Evolutionary conservation across 139 green algal genomes (phyloP), one percentile per base, ranked within the genome.

Genomic region (Gonium pectorale): DNA sequence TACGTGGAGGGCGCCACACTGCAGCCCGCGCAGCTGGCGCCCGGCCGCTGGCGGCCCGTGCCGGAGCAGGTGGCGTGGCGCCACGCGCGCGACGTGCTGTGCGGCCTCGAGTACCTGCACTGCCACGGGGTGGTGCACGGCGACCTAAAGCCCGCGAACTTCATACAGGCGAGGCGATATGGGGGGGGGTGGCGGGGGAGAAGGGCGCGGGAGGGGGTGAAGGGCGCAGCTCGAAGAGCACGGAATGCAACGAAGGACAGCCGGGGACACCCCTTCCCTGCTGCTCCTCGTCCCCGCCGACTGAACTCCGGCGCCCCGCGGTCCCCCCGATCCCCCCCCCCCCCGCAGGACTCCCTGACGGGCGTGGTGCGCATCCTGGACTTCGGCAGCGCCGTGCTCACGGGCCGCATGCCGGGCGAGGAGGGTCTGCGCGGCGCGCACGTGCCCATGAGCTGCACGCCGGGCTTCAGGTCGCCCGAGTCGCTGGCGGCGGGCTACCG

Each of bases 51-150:
- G 90, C 31, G 86, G 78, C 66, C 69, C 38, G 22, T 91, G 67
- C 46, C 78, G 44, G 90, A 93, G 79, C 41, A 63, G 73, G 43
- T 78, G 29, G 85, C 83, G 44, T 90, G 90, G 85, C 52, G 69
- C 11, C 80, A 83, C 35, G 67, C 86, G 22, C 62, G 87, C 21
- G 81, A 91, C 44, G 82, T 91, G 26, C 64, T 83, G 5, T 72
- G 89, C 82, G 92, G 92, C 22, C 87, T 95, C 73, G 90, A 94
- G 51, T 94, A 94, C 86, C 81, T 95, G 44, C 89, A 94, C 60
- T 59, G 31, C n/a, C 75, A 90, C 40, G 63, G 77, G 22, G 86
- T 90, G 41, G 88, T 92, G n/a, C 88, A 92, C 71, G 89, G 89
- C 38, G 86, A 93, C 79, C 64, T 94, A 2, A 92, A 92, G 66